Conservation (phyloP, 148 eudicot species). For the Mesembryanthemum crystallinum region DNA sequence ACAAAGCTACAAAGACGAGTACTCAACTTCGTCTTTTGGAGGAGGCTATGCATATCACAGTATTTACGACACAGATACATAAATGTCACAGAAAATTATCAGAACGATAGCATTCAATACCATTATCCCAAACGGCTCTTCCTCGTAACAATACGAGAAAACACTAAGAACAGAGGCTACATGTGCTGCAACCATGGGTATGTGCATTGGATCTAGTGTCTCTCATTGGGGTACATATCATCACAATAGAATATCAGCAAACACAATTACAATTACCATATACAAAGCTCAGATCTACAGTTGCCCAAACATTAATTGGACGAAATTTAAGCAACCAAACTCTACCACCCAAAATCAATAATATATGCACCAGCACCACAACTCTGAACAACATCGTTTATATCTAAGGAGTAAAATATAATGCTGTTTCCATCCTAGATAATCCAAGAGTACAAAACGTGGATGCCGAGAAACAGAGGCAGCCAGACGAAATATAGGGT, state of each 20-base stretch:
- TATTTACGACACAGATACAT: background rate
- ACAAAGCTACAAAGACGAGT: background rate
- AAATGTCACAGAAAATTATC: background rate
- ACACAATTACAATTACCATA: constrained; percentile 13
- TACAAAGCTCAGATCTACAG: constrained; percentile 23
- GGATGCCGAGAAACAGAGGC: no score
- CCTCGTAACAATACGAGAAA: constrained; percentile 8
- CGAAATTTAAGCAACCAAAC: constrained; percentile 9
- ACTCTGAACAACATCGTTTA: background rate
- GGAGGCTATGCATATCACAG: background rate
- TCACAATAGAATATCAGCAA: constrained; percentile 21
- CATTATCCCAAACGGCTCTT: no score
- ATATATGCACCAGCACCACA: background rate
- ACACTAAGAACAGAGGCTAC: constrained; percentile 8
- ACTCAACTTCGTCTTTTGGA: background rate
- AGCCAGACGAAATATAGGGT: no score
- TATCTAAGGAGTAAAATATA: no score
- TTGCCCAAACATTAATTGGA: constrained; percentile 19
- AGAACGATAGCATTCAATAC: no score
- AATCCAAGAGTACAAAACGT: no score
- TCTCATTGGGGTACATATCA: constrained; percentile 6
- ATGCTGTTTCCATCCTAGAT: background rate
- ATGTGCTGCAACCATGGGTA: constrained; percentile 21
- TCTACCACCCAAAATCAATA: background rate
- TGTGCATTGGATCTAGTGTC: constrained; percentile 19